Conservation (phyloP, 2,329 filamentous ascomycete genomes). For the Alternaria gaisen region DNA sequence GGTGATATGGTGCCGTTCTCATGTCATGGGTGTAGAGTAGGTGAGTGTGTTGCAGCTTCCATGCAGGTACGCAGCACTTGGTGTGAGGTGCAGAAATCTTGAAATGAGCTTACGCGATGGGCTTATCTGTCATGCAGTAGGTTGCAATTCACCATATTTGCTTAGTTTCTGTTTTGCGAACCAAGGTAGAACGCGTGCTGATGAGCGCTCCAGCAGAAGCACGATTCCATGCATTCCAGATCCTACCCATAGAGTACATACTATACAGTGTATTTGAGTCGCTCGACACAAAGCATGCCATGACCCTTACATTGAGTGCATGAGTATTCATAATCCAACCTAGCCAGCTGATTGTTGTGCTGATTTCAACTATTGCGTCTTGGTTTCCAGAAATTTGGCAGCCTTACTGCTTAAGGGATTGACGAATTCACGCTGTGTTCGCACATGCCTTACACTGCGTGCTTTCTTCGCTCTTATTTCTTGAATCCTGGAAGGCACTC, state of each 20-base stretch:
- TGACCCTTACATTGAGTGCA: background rate
- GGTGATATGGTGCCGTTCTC: background rate
- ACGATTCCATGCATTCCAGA: background rate
- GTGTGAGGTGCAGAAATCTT: background rate
- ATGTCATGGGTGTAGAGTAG: background rate
- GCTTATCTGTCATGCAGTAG: background rate
- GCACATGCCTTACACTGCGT: constrained; percentile 8
- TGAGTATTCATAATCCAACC: background rate
- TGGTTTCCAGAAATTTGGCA: constrained; percentile 15
- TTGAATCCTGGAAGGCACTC: background rate
- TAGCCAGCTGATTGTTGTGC: constrained; percentile 3
- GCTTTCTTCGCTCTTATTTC: constrained; percentile 5
- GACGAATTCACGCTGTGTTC: constrained; percentile 14
- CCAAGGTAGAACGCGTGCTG: background rate
- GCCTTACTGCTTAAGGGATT: constrained; percentile 21
- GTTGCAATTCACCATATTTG: background rate
- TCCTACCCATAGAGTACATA: constrained; percentile 9
- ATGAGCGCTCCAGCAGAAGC: background rate
- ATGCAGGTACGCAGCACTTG: background rate
- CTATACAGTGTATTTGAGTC: constrained; percentile 7
- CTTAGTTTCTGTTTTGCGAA: background rate
- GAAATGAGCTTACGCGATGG: background rate
- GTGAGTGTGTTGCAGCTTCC: background rate
- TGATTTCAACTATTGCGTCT: constrained; percentile 4
- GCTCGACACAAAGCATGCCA: background rate